phyloP scores from a whole-genome alignment of 2,329 filamentous ascomycete genomes.

The Colletotrichum acutatum region DNA sequence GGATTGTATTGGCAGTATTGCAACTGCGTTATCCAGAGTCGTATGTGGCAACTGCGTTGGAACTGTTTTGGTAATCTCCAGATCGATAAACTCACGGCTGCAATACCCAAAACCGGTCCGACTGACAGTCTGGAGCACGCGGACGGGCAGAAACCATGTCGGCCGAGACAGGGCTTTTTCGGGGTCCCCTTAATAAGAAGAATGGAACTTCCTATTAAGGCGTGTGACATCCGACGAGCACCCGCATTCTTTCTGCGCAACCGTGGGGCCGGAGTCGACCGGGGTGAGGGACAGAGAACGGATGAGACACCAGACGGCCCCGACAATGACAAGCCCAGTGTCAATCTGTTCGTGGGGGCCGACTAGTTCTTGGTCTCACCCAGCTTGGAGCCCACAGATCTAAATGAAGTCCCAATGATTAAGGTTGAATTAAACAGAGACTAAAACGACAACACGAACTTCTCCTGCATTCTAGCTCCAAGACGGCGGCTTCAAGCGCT shows the following conservation, averaged over 20 bases:
- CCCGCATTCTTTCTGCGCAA: background rate
- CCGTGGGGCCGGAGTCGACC: background rate
- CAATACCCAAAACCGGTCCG: slow-evolving; percentile 18
- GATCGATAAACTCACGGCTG: slow-evolving; percentile 15
- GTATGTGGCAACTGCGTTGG: background rate
- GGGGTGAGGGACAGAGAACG: background rate
- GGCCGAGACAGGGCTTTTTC: background rate
- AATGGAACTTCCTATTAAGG: slow-evolving; percentile 25
- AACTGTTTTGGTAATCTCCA: background rate
- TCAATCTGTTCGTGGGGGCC: background rate
- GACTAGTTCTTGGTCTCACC: background rate
- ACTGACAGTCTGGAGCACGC: background rate
- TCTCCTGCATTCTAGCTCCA: background rate
- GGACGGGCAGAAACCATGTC: background rate
- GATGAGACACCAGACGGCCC: slow-evolving; percentile 18
- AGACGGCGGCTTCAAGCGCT: background rate
- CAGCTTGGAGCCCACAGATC: background rate
- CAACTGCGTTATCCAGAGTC: background rate
- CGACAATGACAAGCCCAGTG: background rate
- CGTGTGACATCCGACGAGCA: background rate
- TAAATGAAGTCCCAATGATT: background rate
- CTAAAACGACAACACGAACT: background rate
- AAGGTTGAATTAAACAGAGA: background rate
- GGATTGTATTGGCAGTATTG: background rate
- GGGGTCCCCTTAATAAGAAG: background rate